These are phyloP conservation scores for Kandelia obovata DNA, from an alignment of 345 rosid genomes.

Conservation along the genomic window DNA sequence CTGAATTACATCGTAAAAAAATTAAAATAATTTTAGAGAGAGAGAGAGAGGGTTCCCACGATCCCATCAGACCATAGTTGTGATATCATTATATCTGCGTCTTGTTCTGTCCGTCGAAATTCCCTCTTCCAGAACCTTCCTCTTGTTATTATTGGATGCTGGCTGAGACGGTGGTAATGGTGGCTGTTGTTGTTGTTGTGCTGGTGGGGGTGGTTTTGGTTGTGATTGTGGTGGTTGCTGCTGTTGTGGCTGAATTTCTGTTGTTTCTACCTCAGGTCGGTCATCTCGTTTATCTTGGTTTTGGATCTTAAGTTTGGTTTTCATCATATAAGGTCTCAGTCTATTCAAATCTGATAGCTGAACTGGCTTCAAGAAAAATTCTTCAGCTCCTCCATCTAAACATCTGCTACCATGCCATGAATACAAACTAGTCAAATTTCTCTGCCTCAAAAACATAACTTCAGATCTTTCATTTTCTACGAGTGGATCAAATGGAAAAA, in stretches of 20 bases:
- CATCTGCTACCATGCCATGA: slow-evolving; percentile 36
- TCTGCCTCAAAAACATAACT: background rate
- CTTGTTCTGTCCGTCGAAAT: slow-evolving; percentile 50
- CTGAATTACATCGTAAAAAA: slow-evolving; percentile 15
- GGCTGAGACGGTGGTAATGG: slow-evolving; percentile 5
- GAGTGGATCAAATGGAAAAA: background rate
- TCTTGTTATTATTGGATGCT: slow-evolving; percentile 37
- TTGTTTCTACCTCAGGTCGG: slow-evolving; percentile 16
- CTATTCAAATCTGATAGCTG: slow-evolving; percentile 46
- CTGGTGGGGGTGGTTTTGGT: background rate
- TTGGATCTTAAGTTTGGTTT: slow-evolving; percentile 34
- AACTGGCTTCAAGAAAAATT: slow-evolving; percentile 66
- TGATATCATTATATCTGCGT: slow-evolving; percentile 41
- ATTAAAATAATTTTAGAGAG: background rate
- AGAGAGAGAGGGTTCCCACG: background rate
- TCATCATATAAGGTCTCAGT: slow-evolving; percentile 53
- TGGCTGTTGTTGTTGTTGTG: slow-evolving; percentile 8
- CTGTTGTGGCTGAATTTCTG: slow-evolving; percentile 11
- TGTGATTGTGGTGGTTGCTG: background rate
- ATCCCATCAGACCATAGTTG: slow-evolving; percentile 30
- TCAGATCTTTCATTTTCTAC: background rate
- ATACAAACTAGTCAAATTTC: background rate
- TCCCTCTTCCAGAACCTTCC: slow-evolving; percentile 57
- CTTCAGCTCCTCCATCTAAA: slow-evolving; percentile 73
- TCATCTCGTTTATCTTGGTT: slow-evolving; percentile 17